These are phyloP conservation scores for Oryza rufipogon DNA, from an alignment of 176 grass and related monocot species.

Conservation along the genomic window DNA sequence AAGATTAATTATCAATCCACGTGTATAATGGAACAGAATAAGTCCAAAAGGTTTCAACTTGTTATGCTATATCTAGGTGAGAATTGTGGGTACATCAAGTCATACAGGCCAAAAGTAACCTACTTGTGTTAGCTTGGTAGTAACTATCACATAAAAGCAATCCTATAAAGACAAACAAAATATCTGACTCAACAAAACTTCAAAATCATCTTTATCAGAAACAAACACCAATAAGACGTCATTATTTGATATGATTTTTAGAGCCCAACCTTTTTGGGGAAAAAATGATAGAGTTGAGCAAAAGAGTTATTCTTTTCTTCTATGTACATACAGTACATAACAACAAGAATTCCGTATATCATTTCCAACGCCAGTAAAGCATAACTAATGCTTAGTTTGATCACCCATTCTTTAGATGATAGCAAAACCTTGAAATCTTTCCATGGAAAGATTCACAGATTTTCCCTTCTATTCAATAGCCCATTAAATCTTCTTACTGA, in stretches of 20 bases:
- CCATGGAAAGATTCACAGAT: conserved; percentile 12
- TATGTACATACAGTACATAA: conserved; percentile 7
- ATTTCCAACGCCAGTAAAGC: conserved; percentile 9
- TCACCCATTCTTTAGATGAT: background rate
- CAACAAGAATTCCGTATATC: background rate
- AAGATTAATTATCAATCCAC: background rate
- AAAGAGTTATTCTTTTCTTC: background rate
- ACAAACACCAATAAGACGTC: background rate
- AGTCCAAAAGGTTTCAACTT: conserved; percentile 10
- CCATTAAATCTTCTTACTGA: conserved; percentile 1
- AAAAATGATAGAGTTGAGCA: background rate
- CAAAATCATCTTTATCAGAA: conserved; percentile 4
- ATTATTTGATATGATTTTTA: conserved; percentile 12
- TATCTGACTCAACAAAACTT: conserved; percentile 1
- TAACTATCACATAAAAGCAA: conserved; percentile 12
- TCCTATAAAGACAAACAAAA: background rate
- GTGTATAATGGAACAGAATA: background rate
- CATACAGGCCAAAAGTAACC: conserved; percentile 1
- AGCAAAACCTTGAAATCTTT: background rate
- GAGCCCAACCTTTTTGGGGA: background rate
- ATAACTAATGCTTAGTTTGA: conserved; percentile 5
- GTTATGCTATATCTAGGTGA: conserved; percentile 19
- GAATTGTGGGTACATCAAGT: conserved; percentile 14
- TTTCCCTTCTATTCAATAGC: background rate
- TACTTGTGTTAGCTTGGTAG: background rate